Evolutionary conservation across 1,139 yeast genomes (phyloP), one percentile per base, ranked within the genome.

Genomic region (Nakaseomyces sp.): DNA sequence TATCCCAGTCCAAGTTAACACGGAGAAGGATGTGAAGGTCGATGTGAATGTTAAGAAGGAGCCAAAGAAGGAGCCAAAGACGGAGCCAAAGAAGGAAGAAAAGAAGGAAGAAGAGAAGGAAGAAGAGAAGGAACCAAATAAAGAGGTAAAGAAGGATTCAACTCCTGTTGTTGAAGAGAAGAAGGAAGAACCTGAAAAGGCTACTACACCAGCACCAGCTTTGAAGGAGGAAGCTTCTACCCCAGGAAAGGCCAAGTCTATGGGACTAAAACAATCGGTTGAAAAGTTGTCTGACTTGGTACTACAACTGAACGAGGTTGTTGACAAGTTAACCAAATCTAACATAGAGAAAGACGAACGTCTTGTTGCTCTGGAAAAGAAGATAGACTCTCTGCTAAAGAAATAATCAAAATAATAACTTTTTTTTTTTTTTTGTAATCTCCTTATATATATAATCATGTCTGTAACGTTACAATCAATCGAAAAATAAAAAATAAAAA

Each of bases 201-300:
- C 50, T 13, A 37, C 49, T 5, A 22, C 37, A 10, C 38, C 33
- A 24, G 24, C 19, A 8, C 13, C 37, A 13, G 20, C 37, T 26
- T 17, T 36, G 18, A 40, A 16, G 30, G 37, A 32, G n/a, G 47
- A 47, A 39, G 32, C 50, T 2, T 33, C 56, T 12, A 33, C 54
- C 5, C 38, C 62, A 5, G 38, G 61, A 17, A 37, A 57, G 5
- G 12, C 32, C 35, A 67, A 69, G 46, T 66, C 71, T 24, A 70
- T 81, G 29, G 82, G 87, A 1, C 68, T 83, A 50, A 80, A 80
- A 53, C 81, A 77, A 6, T 77, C 86, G 1, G 79, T 83, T 26
- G 89, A 81, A 50, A 79, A 73, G 50, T 69, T 83, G 45, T 76
- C 82, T 3, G 48, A 65, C 1, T 64, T 83, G 28, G 86, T 81